phyloP scores from a whole-genome alignment of 176 grass and related monocot genomes.

The Elymus sibiricus region DNA sequence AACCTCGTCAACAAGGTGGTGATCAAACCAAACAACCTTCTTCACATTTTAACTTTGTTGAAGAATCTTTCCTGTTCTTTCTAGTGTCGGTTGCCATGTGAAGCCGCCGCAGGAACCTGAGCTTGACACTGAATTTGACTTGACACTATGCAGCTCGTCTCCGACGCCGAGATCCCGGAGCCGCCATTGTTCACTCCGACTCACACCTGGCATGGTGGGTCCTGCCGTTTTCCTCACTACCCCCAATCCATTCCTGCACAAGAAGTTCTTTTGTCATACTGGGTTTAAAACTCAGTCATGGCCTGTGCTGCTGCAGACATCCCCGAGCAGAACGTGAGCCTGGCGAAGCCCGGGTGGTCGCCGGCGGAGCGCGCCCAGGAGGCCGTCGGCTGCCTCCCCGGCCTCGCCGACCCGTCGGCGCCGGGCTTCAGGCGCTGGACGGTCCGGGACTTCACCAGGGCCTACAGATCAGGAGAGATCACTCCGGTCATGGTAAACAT shows the following conservation, averaged over 20 bases:
- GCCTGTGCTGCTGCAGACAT: constrained; percentile 29
- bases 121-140: neutral
- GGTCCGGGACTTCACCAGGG: constrained; percentile 54
- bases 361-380: constrained; percentile 49
- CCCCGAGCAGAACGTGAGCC: constrained; percentile 53
- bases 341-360: constrained; percentile 34
- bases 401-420: neutral
- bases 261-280: neutral
- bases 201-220: constrained; percentile 44
- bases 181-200: constrained; percentile 66
- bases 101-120: too few species aligned
- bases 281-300: neutral
- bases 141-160: constrained; percentile 53
- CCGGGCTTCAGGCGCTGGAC: constrained; percentile 48
- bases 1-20: constrained; percentile 82
- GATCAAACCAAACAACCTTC: neutral
- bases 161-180: constrained; percentile 67
- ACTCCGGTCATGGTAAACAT: constrained; percentile 54
- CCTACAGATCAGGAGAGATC: constrained; percentile 61
- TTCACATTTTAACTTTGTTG: neutral
- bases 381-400: constrained; percentile 50
- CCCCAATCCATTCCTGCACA: too few species aligned
- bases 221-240: too few species aligned
- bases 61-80: too few species aligned
- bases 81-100: too few species aligned